These are phyloP conservation scores for Irpex sp. DNA, from an alignment of 1,284 basidiomycete species.

Conservation along the genomic window DNA sequence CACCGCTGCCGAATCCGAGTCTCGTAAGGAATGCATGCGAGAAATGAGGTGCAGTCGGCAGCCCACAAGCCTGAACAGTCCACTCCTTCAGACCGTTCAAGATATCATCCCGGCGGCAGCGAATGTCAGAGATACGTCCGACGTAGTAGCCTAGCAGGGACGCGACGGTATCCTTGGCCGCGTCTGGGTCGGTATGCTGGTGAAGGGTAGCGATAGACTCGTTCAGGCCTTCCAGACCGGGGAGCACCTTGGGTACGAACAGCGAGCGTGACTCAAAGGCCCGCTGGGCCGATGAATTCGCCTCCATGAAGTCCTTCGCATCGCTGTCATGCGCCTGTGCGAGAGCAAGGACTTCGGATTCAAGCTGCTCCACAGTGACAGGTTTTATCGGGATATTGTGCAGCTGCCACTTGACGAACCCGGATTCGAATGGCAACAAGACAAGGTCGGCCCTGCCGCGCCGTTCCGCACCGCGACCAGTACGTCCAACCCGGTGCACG, in stretches of 20 bases:
- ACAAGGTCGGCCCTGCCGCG: slow-evolving; percentile 86
- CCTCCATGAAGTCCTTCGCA: slow-evolving; percentile 23
- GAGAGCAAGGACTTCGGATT: slow-evolving; percentile 47
- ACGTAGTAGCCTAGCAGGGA: slow-evolving; percentile 80
- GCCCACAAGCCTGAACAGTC: slow-evolving; percentile 51
- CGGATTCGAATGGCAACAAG: slow-evolving; percentile 79
- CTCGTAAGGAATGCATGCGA: slow-evolving; percentile 42
- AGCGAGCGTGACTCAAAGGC: background rate
- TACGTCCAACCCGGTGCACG: slow-evolving; percentile 89
- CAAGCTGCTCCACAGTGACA: slow-evolving; percentile 48
- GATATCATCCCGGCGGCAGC: slow-evolving; percentile 44
- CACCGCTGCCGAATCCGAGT: slow-evolving; percentile 26
- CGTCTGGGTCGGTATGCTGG: slow-evolving; percentile 45
- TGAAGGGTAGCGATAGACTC: slow-evolving; percentile 13
- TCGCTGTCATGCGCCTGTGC: slow-evolving; percentile 49
- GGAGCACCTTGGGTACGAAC: background rate
- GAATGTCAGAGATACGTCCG: slow-evolving; percentile 47
- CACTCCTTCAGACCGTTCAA: slow-evolving; percentile 66
- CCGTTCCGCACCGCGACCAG: slow-evolving; percentile 71
- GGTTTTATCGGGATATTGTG: slow-evolving; percentile 71
- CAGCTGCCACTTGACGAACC: slow-evolving; percentile 68
- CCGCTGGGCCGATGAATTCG: background rate
- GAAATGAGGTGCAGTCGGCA: slow-evolving; percentile 47
- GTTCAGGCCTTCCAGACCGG: slow-evolving; percentile 30
- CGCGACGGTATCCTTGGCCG: slow-evolving; percentile 63